Base-by-base conservation (phyloP, 441 rosid genomes). In the Bruguiera hainesii region DNA sequence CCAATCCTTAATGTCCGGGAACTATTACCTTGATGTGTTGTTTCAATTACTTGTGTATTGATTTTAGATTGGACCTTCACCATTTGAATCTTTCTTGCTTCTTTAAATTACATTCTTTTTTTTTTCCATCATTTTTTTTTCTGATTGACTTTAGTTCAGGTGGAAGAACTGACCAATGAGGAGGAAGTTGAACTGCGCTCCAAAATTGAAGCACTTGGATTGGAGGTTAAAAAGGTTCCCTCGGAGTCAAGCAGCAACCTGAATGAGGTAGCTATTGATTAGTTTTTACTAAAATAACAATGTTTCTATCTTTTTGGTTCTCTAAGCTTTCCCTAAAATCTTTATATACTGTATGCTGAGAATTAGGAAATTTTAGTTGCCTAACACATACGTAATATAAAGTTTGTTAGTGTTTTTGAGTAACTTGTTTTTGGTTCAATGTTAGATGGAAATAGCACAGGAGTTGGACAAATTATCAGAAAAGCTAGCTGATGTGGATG, bases 381-480 rank as follows among this genome's bases (percentile, higher is more conserved):
- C 9, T 21, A 10, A 18, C 26, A 21, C 5, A 3, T 3, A 53
- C 15, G 16, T 0, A 3, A 8, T 21, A 8, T 10, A 7, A 3
- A 21, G 10, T 21, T 53, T 13, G 15, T 21, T 21, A 21, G 15
- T 20, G 13, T 25, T 53, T 20, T 8, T 53, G 9, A 53, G 57
- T 21, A 52, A 25, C 57, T 7, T 21, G 13, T 57, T 20, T 67
- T 29, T 50, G 20, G 18, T 26, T 55, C 61, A 33, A 10, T 39
- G n/a, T 59, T 56, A 90, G 97, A 70, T 86, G 76, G 96, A 87
- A 70, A 88, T 89, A 71, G 98, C 93, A 16, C 84, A 79, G 56
- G 95, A 89, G 73, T 75, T 92, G 84, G 93, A 92, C 64, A 92
- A 85, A 69, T 76, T 92, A 72, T 92, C 98, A 21, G 91, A 84